Conservation (phyloP, 2,329 filamentous ascomycete species). For the Sporothrix brasiliensis region DNA sequence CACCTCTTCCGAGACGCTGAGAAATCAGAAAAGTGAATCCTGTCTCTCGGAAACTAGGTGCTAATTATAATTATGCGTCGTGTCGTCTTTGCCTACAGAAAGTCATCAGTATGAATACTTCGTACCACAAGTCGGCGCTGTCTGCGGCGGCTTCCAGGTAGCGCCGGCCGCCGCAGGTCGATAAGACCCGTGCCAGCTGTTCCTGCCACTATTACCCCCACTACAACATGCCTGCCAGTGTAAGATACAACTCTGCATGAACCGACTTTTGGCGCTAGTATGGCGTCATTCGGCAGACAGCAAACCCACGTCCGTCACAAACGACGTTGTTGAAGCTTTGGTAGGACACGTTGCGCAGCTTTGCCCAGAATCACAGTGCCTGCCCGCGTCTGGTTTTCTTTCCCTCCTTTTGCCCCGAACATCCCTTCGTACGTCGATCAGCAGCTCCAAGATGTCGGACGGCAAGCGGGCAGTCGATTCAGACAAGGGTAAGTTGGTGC, state of each 20-base stretch:
- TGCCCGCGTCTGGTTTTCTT: background rate
- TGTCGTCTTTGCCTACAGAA: background rate
- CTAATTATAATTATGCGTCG: background rate
- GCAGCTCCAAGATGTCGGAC: conserved; percentile 39
- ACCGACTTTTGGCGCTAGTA: conserved; percentile 27
- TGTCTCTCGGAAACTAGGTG: background rate
- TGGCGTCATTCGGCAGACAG: conserved; percentile 31
- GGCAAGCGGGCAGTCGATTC: conserved; percentile 42
- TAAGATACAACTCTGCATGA: background rate
- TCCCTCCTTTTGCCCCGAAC: no score
- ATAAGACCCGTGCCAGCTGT: background rate
- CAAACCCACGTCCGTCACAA: background rate
- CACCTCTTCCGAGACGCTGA: background rate
- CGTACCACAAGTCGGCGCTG: background rate
- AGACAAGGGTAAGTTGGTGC: conserved; percentile 39
- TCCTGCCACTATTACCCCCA: background rate
- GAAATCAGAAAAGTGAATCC: background rate
- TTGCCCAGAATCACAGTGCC: background rate
- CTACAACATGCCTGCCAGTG: background rate
- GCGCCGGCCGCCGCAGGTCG: background rate
- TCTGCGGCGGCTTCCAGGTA: conserved; percentile 15
- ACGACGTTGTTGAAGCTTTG: background rate
- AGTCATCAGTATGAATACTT: background rate
- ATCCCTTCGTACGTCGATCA: background rate
- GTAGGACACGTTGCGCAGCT: background rate